Conservation (phyloP, 768 basidiomycete species). For the Botryobasidium botryosum region DNA sequence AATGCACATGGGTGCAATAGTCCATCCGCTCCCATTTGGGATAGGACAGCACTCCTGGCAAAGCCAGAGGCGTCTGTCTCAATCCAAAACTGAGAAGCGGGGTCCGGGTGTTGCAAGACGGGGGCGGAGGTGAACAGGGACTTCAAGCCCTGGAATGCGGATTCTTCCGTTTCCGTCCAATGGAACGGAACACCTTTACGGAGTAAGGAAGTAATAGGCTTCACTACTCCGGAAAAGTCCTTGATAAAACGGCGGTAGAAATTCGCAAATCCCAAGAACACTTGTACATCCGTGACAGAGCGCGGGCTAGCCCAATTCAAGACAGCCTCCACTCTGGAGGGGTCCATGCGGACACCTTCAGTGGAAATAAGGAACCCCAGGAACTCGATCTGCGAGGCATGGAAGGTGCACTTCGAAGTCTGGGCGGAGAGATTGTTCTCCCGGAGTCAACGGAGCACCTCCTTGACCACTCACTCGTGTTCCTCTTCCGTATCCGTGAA, state of each 20-base stretch:
- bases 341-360: slow-evolving; percentile 3
- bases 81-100: neutral
- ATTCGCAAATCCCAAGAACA: slow-evolving; percentile 15
- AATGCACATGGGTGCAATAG: slow-evolving; percentile 13
- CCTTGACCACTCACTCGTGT: slow-evolving; percentile 10
- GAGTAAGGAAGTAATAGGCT: slow-evolving; percentile 8
- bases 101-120: slow-evolving; percentile 9
- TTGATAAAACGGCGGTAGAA: slow-evolving; percentile 16
- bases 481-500: slow-evolving; percentile 9
- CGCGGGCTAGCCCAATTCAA: slow-evolving; percentile 13
- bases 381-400: slow-evolving; percentile 10
- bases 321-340: neutral
- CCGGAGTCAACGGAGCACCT: slow-evolving; percentile 12
- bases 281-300: slow-evolving; percentile 10
- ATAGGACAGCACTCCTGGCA: slow-evolving; percentile 13
- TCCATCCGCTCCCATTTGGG: slow-evolving; percentile 8
- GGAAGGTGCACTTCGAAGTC: slow-evolving; percentile 14
- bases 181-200: neutral
- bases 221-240: slow-evolving; percentile 10
- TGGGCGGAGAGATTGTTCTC: slow-evolving; percentile 10
- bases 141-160: slow-evolving; percentile 7
- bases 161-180: neutral
- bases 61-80: slow-evolving; percentile 18
- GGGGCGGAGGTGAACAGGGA: slow-evolving; percentile 6
- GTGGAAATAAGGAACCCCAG: slow-evolving; percentile 10